These are phyloP conservation scores for Fusarium torreyae DNA, from an alignment of 2,329 filamentous ascomycete species.

Conservation along the genomic window DNA sequence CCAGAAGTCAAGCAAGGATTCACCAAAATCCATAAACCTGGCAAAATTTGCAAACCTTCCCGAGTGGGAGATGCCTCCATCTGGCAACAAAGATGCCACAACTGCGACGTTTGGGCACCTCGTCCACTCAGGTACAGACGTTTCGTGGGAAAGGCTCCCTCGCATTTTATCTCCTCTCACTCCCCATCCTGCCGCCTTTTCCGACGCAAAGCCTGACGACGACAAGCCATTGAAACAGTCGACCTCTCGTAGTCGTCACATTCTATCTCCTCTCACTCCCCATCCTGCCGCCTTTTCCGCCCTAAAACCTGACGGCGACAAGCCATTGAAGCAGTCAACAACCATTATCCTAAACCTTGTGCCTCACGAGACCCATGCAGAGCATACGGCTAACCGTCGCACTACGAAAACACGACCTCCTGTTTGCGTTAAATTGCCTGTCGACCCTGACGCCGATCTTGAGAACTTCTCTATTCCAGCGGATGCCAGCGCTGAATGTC, in stretches of 20 bases:
- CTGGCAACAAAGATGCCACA: conserved; percentile 45
- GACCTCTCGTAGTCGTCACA: conserved; percentile 50
- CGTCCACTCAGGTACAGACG: conserved; percentile 54
- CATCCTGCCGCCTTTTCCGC: conserved; percentile 62
- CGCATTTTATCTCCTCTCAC: conserved; percentile 61
- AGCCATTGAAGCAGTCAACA: conserved; percentile 46
- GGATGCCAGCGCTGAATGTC: conserved; percentile 53
- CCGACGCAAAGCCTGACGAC: conserved; percentile 54
- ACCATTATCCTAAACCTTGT: conserved; percentile 64
- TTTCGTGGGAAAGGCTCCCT: conserved; percentile 2
- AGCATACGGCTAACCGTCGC: not conserved
- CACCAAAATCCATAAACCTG: conserved; percentile 10
- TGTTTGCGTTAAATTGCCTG: conserved; percentile 53
- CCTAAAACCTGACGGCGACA: conserved; percentile 54
- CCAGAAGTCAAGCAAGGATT: conserved; percentile 15
- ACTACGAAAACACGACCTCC: conserved; percentile 32
- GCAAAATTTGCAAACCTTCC: conserved; percentile 11
- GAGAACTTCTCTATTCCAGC: conserved; percentile 49
- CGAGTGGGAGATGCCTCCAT: not conserved
- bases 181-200: conserved; percentile 64
- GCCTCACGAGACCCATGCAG: conserved; percentile 50
- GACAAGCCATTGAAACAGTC: conserved; percentile 47
- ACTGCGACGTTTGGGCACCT: conserved; percentile 67
- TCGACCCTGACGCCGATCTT: conserved; percentile 50
- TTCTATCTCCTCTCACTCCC: conserved; percentile 63